These are phyloP conservation scores for Alternaria triticina DNA, from an alignment of 2,329 filamentous ascomycete genomes.

Conservation along the genomic window DNA sequence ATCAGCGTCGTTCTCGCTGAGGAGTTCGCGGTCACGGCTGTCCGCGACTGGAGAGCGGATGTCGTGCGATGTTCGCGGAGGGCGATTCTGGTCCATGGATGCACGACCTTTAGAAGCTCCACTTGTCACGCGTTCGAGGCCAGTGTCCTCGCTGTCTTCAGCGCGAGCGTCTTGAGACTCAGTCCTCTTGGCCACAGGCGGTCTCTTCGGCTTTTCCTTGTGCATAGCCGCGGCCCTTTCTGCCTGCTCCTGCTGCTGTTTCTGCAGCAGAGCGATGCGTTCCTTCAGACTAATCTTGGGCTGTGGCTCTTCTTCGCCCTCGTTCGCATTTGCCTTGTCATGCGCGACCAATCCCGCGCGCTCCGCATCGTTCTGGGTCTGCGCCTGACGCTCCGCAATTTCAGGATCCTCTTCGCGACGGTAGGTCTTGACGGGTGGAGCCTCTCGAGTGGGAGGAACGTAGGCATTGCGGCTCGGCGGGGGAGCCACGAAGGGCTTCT, in stretches of 20 bases:
- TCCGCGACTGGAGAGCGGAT: conserved; percentile 49
- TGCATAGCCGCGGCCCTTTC: conserved; percentile 78
- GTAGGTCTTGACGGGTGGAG: conserved; percentile 76
- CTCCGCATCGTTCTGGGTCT: conserved; percentile 71
- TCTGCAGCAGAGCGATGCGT: conserved; percentile 90
- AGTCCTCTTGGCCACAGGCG: conserved; percentile 68
- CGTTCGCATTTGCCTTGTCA: conserved; percentile 49
- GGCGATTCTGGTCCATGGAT: conserved; percentile 50
- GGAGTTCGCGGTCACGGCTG: conserved; percentile 57
- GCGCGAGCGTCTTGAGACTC: conserved; percentile 52
- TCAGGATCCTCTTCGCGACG: conserved; percentile 84
- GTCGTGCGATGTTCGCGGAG: conserved; percentile 48
- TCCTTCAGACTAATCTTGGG: conserved; percentile 96
- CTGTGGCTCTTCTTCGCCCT: conserved; percentile 72
- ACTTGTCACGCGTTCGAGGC: conserved; percentile 46
- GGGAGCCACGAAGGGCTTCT: conserved; percentile 95
- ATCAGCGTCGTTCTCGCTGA: conserved; percentile 71
- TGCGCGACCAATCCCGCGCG: conserved; percentile 66
- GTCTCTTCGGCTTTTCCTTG: conserved; percentile 85
- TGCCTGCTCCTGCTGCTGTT: conserved; percentile 90
- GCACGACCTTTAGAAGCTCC: conserved; percentile 42
- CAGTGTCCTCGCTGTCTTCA: conserved; percentile 46
- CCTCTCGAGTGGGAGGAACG: conserved; percentile 76
- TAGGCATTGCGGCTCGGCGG: conserved; percentile 93
- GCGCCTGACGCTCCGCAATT: conserved; percentile 66